These are phyloP conservation scores for Pulveroboletus sp. DNA, from an alignment of 768 basidiomycete genomes.

Conservation along the genomic window DNA sequence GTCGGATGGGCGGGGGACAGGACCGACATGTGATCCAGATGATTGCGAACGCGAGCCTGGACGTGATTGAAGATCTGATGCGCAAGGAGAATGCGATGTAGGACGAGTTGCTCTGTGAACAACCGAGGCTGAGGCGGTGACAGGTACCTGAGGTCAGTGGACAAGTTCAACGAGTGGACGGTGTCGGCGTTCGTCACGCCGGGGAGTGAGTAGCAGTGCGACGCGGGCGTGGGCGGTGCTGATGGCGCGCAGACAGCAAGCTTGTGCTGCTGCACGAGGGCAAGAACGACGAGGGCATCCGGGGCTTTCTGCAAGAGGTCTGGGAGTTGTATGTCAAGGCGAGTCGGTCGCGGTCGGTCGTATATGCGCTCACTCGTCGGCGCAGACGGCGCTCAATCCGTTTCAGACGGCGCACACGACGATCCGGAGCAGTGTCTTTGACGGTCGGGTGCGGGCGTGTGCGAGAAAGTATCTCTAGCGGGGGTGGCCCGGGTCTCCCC, in stretches of 20 bases:
- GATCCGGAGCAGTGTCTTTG: conserved; percentile 81
- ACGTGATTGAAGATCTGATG: conserved; percentile 92
- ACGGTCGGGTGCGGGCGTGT: conserved; percentile 76
- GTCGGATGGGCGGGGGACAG: conserved; percentile 75
- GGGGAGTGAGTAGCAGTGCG: conserved; percentile 62
- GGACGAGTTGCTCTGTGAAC: conserved; percentile 32
- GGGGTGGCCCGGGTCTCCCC: conserved; percentile 15
- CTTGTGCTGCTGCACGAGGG: conserved; percentile 91
- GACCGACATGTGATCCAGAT: conserved; percentile 97
- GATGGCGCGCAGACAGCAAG: conserved; percentile 72
- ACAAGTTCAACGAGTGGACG: conserved; percentile 99
- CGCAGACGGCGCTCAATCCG: conserved; percentile 87
- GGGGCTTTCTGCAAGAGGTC: conserved; percentile 87
- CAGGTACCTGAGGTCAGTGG: conserved; percentile 94
- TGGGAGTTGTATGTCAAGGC: conserved; percentile 99
- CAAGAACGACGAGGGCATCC: conserved; percentile 97
- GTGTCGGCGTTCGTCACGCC: conserved; percentile 95
- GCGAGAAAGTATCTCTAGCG: conserved; percentile 77
- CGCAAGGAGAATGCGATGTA: conserved; percentile 78
- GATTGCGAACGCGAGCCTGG: conserved; percentile 96
- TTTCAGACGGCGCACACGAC: conserved; percentile 89
- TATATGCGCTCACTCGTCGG: neutral
- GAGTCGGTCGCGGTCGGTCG: conserved; percentile 12
- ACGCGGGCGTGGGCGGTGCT: conserved; percentile 18
- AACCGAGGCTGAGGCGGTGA: conserved; percentile 17